Base-by-base conservation (phyloP, 768 basidiomycete species). In the Hypholoma sublateritium region DNA sequence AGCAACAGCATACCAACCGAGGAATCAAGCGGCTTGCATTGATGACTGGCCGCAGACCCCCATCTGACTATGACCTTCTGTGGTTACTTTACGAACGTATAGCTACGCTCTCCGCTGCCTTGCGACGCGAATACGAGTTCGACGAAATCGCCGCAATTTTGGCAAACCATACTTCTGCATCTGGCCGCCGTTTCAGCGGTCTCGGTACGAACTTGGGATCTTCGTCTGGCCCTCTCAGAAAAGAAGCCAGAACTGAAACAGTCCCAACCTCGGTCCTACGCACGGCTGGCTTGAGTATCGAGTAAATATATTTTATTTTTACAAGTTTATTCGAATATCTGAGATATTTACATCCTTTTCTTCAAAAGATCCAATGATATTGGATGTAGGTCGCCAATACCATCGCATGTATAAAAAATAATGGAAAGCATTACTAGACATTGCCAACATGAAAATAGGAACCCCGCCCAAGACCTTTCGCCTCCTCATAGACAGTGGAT, bases 1-100 rank as follows among this genome's bases (percentile, higher is more conserved):
- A 85, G 50, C 86, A 87, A 65, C 85, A 83, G 67, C 79, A 84
- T 64, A 78, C 82, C 42, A 87, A 84, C 62, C 81, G 77, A 43
- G 77, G 75, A 37, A 68, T 78, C 44, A 75, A 70, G 52, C 85
- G 87, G 37, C 75, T 83, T 34, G 81, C 84, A 13, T 75, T 73
- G 39, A 85, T 87, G 81, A 81, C 78, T 3, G 80, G 84, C n/a
- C 72, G 76, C 25, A 61, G 65, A 21, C 71, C 67, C 17, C 78
- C 78, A 6, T 68, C 73, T 22, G 53, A 63, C 35, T 51, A 63
- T 14, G 72, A 75, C n/a, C 74, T 84, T 24, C 50, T 64, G 9
- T 52, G 62, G 7, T 76, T 73, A 41, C 57, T 83, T 41, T 65
- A 72, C 53, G 74, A 77, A 60, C 77, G 80, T 37, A 54, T 80